A percentile compares a stretch with the other conserved stretches of the same genome.
These are phyloP conservation scores for Xerocomellus intermedius DNA, from an alignment of 768 basidiomycete species.

Conservation along the genomic window DNA sequence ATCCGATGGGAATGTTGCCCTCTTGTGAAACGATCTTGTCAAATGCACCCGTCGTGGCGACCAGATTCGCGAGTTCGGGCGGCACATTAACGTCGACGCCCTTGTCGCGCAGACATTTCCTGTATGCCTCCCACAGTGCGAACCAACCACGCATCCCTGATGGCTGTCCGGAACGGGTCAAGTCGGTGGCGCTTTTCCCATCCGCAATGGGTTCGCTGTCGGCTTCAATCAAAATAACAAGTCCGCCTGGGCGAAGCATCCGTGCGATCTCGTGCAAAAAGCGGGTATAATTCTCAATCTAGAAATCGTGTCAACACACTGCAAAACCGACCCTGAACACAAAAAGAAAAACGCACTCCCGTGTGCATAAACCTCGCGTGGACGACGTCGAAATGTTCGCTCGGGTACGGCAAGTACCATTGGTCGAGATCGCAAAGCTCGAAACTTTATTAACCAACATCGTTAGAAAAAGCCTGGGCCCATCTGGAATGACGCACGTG, in stretches of 20 bases:
- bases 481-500: constrained; percentile 50
- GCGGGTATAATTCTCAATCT: constrained; percentile 63
- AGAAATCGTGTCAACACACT: constrained; percentile 11
- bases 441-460: constrained; percentile 43
- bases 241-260: constrained; percentile 67
- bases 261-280: constrained; percentile 62
- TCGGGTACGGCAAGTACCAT: constrained; percentile 59
- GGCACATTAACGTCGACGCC: constrained; percentile 60
- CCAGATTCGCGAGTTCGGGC: constrained; percentile 48
- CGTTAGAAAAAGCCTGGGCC: constrained; percentile 2
- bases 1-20: constrained; percentile 66
- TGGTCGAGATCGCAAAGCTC: constrained; percentile 70
- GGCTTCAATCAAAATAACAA: constrained; percentile 64
- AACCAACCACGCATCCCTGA: constrained; percentile 57
- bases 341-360: constrained; percentile 38
- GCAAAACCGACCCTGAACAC: constrained; percentile 3
- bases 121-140: constrained; percentile 61
- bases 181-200: constrained; percentile 39
- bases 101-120: constrained; percentile 49
- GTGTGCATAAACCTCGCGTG: constrained; percentile 69
- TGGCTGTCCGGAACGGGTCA: constrained; percentile 31
- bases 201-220: constrained; percentile 52
- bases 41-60: constrained; percentile 50
- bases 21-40: constrained; percentile 54
- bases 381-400: constrained; percentile 62